Percentiles rank a stretch among this genome's conserved stretches.
Conservation (phyloP, 495 filamentous ascomycete genomes). For the Xanthoparmelia taractica region DNA sequence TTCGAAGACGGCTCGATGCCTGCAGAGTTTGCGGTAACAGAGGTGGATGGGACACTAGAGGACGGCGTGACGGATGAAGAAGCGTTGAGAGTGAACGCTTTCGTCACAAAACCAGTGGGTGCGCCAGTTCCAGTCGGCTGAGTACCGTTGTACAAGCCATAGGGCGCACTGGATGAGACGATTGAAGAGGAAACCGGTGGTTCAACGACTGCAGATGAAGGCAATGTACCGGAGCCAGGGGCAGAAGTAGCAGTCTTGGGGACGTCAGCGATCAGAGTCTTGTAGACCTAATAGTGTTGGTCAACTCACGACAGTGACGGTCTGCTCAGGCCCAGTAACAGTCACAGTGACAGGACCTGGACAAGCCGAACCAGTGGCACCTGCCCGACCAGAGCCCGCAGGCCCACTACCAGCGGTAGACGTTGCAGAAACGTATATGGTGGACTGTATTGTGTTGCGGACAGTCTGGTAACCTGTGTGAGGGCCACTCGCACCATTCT, state of each 20-base stretch:
- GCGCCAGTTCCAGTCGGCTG: slow-evolving; percentile 24
- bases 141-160: slow-evolving; percentile 35
- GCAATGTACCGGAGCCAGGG: slow-evolving; percentile 5
- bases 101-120: slow-evolving; percentile 37
- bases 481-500: neutral
- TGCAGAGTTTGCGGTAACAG: neutral
- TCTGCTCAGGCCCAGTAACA: slow-evolving; percentile 32
- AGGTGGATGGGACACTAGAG: neutral
- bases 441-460: slow-evolving; percentile 17
- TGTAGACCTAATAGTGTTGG: neutral
- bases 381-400: slow-evolving; percentile 9
- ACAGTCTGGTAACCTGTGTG: neutral
- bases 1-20: neutral
- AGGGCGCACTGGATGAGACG: slow-evolving; percentile 22
- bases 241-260: slow-evolving; percentile 10
- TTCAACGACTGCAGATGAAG: slow-evolving; percentile 12
- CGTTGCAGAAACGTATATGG: slow-evolving; percentile 25
- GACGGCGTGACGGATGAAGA: neutral
- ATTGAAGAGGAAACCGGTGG: neutral
- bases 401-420: slow-evolving; percentile 5
- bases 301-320: slow-evolving; percentile 40
- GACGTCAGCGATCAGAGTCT: neutral
- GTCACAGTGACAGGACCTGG: slow-evolving; percentile 34
- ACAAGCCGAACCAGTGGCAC: slow-evolving; percentile 17
- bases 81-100: slow-evolving; percentile 12